These are phyloP conservation scores for Hanseniaspora taiwanica DNA, from an alignment of 805 yeast species.

Conservation along the genomic window DNA sequence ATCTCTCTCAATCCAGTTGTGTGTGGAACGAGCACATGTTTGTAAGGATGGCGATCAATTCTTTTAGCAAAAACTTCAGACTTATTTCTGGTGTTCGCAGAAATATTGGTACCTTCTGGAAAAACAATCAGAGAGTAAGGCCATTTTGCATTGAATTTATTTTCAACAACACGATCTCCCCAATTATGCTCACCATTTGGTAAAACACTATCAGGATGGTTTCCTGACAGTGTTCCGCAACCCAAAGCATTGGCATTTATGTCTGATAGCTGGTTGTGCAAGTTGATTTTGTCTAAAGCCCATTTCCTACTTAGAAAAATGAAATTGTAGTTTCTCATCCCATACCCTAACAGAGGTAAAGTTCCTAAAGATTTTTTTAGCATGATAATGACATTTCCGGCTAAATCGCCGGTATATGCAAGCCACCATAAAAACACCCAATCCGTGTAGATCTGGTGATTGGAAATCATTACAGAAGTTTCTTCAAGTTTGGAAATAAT, in stretches of 20 bases:
- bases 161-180: conserved; percentile 18
- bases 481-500: conserved; percentile 26
- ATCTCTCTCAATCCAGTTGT: conserved; percentile 64
- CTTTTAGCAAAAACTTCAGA: conserved; percentile 47
- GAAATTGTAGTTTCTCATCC: conserved; percentile 70
- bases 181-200: conserved; percentile 17
- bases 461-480: conserved; percentile 59
- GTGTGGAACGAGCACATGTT: conserved; percentile 70
- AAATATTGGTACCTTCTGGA: conserved; percentile 91
- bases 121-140: conserved; percentile 64
- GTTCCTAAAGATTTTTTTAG: conserved; percentile 59
- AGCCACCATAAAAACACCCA: conserved; percentile 90
- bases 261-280: conserved; percentile 40
- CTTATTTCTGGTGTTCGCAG: conserved; percentile 46
- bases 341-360: conserved; percentile 72
- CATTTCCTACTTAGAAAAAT: conserved; percentile 76
- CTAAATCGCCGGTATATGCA: conserved; percentile 51
- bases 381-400: conserved; percentile 56
- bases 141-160: conserved; percentile 22
- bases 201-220: conserved; percentile 13
- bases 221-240: conserved; percentile 36
- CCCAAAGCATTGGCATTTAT: conserved; percentile 54
- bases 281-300: conserved; percentile 54
- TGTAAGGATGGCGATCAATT: conserved; percentile 33
- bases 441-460: conserved; percentile 89